phyloP scores from a whole-genome alignment of 441 rosid genomes.

The Erysimum cheiri region DNA sequence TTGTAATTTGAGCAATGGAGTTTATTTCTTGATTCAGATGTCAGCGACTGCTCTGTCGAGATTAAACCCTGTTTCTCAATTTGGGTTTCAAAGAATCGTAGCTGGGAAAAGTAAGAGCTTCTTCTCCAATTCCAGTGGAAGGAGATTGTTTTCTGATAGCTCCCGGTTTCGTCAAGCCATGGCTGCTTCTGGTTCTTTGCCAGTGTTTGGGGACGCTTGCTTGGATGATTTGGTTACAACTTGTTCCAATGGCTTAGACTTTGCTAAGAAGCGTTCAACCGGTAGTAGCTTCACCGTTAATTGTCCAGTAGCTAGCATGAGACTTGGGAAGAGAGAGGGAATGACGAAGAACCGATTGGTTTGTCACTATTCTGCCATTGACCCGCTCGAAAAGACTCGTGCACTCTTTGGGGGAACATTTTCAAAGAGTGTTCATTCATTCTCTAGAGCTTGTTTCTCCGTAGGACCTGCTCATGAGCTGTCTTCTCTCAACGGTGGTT shows the following conservation, averaged over 20 bases:
- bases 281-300: slow-evolving; percentile 45
- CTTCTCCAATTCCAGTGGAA: slow-evolving; percentile 30
- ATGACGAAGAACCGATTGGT: slow-evolving; percentile 34
- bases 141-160: slow-evolving; percentile 42
- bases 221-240: slow-evolving; percentile 56
- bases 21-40: slow-evolving; percentile 52
- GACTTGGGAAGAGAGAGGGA: slow-evolving; percentile 47
- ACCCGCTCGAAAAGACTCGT: slow-evolving; percentile 45
- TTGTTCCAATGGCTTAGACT: slow-evolving; percentile 51
- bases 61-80: slow-evolving; percentile 51
- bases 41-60: slow-evolving; percentile 68
- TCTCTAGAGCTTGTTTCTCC: slow-evolving; percentile 50
- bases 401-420: slow-evolving; percentile 46
- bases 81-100: slow-evolving; percentile 55
- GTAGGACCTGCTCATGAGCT: slow-evolving; percentile 67
- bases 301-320: slow-evolving; percentile 49
- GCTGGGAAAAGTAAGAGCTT: slow-evolving; percentile 35
- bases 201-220: slow-evolving; percentile 59
- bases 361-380: slow-evolving; percentile 46
- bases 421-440: slow-evolving; percentile 52
- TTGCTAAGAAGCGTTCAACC: slow-evolving; percentile 49
- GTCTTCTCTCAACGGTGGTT: slow-evolving; percentile 56
- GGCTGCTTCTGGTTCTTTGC: slow-evolving; percentile 62
- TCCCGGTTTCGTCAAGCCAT: slow-evolving; percentile 45
- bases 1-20: neutral